These are phyloP conservation scores for Xanthoconium purpureum DNA, from an alignment of 768 basidiomycete species.

Conservation along the genomic window DNA sequence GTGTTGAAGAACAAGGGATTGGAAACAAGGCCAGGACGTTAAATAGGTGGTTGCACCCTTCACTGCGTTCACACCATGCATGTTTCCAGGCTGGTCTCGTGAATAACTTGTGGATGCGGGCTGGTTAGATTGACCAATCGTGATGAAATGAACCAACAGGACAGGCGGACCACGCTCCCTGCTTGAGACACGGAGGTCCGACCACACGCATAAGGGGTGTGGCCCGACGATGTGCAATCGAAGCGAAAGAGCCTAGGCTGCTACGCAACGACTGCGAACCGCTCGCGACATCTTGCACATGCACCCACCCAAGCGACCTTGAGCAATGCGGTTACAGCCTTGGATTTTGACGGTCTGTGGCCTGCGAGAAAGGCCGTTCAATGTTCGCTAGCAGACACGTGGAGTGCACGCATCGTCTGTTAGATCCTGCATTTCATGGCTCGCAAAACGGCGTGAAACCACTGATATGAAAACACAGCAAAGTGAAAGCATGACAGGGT, in stretches of 20 bases:
- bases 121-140: conserved; percentile 27
- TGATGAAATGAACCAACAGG: conserved; percentile 17
- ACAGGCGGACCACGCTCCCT: conserved; percentile 27
- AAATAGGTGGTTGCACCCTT: conserved; percentile 39
- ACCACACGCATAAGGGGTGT: conserved; percentile 28
- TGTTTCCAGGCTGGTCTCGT: conserved; percentile 24
- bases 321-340: conserved; percentile 12
- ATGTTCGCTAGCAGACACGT: conserved; percentile 20
- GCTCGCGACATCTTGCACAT: conserved; percentile 13
- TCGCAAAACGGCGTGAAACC: conserved; percentile 23
- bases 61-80: conserved; percentile 45
- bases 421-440: conserved; percentile 23
- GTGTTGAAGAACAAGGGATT: conserved; percentile 38
- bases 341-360: conserved; percentile 1
- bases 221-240: conserved; percentile 17
- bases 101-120: conserved; percentile 32
- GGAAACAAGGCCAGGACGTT: conserved; percentile 33
- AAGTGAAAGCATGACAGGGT: conserved; percentile 24
- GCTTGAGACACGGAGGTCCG: conserved; percentile 22
- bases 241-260: conserved; percentile 8
- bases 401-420: conserved; percentile 20
- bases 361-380: not conserved
- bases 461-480: conserved; percentile 35
- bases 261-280: conserved; percentile 5
- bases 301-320: conserved; percentile 13